Percentiles rank a stretch among this genome's conserved stretches.
phyloP scores from a whole-genome alignment of 495 filamentous ascomycete species.

The Podospora pseudoanserina region DNA sequence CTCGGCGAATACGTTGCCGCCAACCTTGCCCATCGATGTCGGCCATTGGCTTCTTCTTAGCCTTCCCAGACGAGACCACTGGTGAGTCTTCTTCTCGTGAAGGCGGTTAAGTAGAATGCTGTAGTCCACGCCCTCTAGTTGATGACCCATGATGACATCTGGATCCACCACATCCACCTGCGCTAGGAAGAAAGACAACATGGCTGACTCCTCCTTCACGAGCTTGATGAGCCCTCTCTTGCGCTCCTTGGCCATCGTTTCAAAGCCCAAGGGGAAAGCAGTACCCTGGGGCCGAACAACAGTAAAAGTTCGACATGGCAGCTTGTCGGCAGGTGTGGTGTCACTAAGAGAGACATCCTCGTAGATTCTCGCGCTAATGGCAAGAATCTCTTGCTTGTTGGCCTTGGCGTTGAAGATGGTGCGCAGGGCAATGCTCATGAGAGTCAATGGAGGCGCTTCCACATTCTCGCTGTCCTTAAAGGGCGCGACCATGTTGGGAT shows the following conservation, averaged over 20 bases:
- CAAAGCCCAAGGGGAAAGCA: constrained; percentile 81
- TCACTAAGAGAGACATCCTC: constrained; percentile 84
- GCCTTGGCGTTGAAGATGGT: constrained; percentile 86
- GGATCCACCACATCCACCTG: constrained; percentile 84
- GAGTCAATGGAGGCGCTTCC: constrained; percentile 79
- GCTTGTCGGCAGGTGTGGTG: constrained; percentile 79
- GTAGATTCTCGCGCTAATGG: constrained; percentile 87
- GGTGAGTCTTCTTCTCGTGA: constrained; percentile 82
- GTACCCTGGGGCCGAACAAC: constrained; percentile 76
- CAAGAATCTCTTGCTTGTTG: constrained; percentile 93
- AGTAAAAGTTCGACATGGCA: constrained; percentile 88
- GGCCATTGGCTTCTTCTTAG: constrained; percentile 85
- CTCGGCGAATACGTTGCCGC: constrained; percentile 87
- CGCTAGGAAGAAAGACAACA: constrained; percentile 83
- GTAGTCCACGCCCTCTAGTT: constrained; percentile 94
- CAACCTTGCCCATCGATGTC: constrained; percentile 75
- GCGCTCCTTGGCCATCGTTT: constrained; percentile 56
- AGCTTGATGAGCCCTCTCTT: constrained; percentile 72
- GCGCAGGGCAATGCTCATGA: constrained; percentile 90
- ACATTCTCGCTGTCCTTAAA: constrained; percentile 71
- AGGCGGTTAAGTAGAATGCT: constrained; percentile 83
- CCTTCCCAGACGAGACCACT: constrained; percentile 89
- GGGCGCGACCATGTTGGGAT: constrained; percentile 67
- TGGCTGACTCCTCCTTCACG: constrained; percentile 73
- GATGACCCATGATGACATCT: constrained; percentile 92